phyloP scores from a whole-genome alignment of 345 rosid genomes.

The Gossypium stocksii region DNA sequence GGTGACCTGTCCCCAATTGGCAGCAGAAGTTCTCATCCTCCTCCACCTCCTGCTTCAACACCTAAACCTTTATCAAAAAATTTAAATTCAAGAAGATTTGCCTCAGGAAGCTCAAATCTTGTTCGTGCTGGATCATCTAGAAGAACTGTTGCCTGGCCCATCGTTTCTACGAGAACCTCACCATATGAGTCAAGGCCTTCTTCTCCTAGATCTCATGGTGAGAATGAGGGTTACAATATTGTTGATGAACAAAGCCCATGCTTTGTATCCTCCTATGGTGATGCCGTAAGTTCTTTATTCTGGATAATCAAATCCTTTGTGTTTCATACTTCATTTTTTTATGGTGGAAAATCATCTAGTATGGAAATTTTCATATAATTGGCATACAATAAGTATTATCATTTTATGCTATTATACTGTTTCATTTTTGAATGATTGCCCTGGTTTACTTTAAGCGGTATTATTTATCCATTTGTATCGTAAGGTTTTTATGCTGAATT shows the following conservation, averaged over 20 bases:
- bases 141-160: slow-evolving; percentile 74
- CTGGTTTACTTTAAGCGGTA: background rate
- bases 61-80: slow-evolving; percentile 51
- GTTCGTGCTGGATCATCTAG: slow-evolving; percentile 55
- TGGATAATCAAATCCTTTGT: slow-evolving; percentile 3
- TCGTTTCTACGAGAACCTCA: slow-evolving; percentile 66
- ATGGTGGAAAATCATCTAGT: background rate
- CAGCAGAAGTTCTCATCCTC: slow-evolving; percentile 52
- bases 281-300: slow-evolving; percentile 43
- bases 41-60: slow-evolving; percentile 85
- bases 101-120: slow-evolving; percentile 49
- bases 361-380: background rate
- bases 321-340: background rate
- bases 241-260: slow-evolving; percentile 91
- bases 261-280: slow-evolving; percentile 67
- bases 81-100: slow-evolving; percentile 46
- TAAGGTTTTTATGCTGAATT: background rate
- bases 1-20: slow-evolving; percentile 33
- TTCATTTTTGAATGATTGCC: background rate
- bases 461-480: background rate
- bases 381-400: background rate
- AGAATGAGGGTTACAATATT: slow-evolving; percentile 92
- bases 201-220: slow-evolving; percentile 88
- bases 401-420: background rate
- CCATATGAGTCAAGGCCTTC: slow-evolving; percentile 91